A percentile compares a stretch with the other conserved stretches of the same genome.
Conservation (phyloP, 768 basidiomycete species). For the Rickenella mellea region DNA sequence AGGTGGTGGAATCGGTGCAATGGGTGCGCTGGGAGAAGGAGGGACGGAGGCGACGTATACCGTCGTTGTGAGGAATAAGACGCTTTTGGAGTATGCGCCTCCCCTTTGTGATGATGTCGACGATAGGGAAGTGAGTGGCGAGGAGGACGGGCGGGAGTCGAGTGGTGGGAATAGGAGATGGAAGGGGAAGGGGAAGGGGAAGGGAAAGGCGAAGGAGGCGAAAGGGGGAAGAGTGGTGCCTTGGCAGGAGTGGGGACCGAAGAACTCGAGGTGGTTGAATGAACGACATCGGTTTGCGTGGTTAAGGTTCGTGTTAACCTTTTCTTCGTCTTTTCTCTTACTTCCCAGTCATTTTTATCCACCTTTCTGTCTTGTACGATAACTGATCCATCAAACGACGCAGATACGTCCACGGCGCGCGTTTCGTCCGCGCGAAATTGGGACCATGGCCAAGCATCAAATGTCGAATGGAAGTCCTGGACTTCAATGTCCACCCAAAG, state of each 20-base stretch:
- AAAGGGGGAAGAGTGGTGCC: no score
- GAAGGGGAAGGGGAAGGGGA: slow-evolving; percentile 2
- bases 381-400: no score
- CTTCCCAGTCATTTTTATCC: neutral
- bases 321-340: neutral
- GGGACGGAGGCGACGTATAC: slow-evolving; percentile 19
- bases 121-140: slow-evolving; percentile 19
- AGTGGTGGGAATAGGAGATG: slow-evolving; percentile 1
- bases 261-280: slow-evolving; percentile 22
- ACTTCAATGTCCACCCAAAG: slow-evolving; percentile 20
- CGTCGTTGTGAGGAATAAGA: slow-evolving; percentile 5
- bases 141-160: neutral
- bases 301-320: slow-evolving; percentile 23
- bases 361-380: neutral
- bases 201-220: neutral
- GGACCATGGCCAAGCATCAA: slow-evolving; percentile 5
- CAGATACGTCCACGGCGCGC: slow-evolving; percentile 34
- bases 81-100: neutral
- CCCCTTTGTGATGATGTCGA: slow-evolving; percentile 22
- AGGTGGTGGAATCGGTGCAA: neutral
- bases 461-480: slow-evolving; percentile 14
- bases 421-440: slow-evolving; percentile 21
- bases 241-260: slow-evolving; percentile 32
- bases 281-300: slow-evolving; percentile 25
- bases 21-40: neutral